A percentile compares a stretch with the other conserved stretches of the same genome.
phyloP scores from a whole-genome alignment of 257 asterid species.

The Cordia subcordata region DNA sequence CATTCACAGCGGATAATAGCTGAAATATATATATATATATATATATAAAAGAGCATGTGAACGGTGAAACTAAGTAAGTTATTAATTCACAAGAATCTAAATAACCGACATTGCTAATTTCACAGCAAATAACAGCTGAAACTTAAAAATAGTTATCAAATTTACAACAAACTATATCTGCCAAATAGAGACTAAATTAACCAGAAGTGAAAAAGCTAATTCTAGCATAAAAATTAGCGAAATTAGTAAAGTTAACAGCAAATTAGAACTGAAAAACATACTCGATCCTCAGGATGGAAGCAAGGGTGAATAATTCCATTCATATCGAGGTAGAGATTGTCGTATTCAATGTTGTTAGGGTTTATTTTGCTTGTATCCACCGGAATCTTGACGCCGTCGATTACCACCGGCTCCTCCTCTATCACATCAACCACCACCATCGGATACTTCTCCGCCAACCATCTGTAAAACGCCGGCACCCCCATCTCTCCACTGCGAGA shows the following conservation, averaged over 20 bases:
- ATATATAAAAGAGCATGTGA: too few relatives aligned
- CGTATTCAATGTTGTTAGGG: slow-evolving; percentile 76
- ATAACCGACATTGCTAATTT: too few relatives aligned
- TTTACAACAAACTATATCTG: too few relatives aligned
- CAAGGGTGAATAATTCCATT: slow-evolving; percentile 94
- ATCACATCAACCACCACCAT: slow-evolving; percentile 76
- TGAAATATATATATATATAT: too few relatives aligned
- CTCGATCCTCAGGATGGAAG: slow-evolving; percentile 96
- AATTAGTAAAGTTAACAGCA: not conserved
- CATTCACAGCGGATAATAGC: too few relatives aligned
- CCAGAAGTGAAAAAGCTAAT: not conserved
- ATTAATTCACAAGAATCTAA: too few relatives aligned
- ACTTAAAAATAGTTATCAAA: too few relatives aligned
- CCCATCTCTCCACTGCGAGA: slow-evolving; percentile 45
- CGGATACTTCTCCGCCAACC: slow-evolving; percentile 99
- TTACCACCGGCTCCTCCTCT: slow-evolving; percentile 79
- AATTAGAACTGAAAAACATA: slow-evolving; percentile 23
- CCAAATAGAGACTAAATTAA: too few relatives aligned
- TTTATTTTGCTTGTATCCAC: slow-evolving; percentile 92
- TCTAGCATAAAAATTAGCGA: not conserved
- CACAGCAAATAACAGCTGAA: too few relatives aligned
- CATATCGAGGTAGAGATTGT: slow-evolving; percentile 89
- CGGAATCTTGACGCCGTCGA: slow-evolving; percentile 68
- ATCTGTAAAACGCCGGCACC: slow-evolving; percentile 95
- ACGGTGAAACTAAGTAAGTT: too few relatives aligned